Evolutionary conservation across 2,329 filamentous ascomycete species (phyloP), one percentile per base, ranked within the genome.

Genomic region (Sporothrix variecibatus): DNA sequence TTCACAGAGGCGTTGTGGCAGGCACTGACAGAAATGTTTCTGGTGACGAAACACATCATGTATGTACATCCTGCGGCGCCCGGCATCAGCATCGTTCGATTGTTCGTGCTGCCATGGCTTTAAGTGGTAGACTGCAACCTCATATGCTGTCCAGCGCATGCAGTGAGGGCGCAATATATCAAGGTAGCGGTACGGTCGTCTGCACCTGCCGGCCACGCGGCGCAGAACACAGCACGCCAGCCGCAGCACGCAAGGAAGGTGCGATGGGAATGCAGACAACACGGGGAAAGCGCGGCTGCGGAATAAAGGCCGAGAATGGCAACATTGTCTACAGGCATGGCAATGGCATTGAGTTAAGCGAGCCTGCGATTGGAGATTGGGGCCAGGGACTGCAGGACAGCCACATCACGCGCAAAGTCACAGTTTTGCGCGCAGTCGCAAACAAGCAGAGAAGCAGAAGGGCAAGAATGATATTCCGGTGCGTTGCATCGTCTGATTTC

Each of bases 391-490:
- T 64, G 60, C 31, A 56, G 43, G 43, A 23, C 51, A 28, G 51
- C n/a, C 51, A 53, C 51, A 64, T 64, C 38, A 43, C 60, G 60
- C 62, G 34, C 15, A n/a, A 2, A n/a, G 43, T 31, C 38, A 26
- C 15, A 28, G 40, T 12, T 43, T 23, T 64, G 62, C 38, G 34
- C 34, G 34, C 34, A 34, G 34, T 4, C 34, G 43, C 43, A 51
- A 49, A 28, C 23, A 68, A 20, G 64, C 40, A 68, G 20, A 46
- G 20, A 51, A n/a, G 64, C 40, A 68, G 11, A 34, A 40, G 7
- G 40, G 64, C 43, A 43, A 64, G 60, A 64, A 64, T n/a, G 40
- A 49, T 68, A 23, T 49, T 34, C 65, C 65, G 43, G 65, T 31
- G 62, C 38, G 62, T 46, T 60, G 58, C 20, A 64, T 67, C 62